A percentile compares a stretch with the other conserved stretches of the same genome.
Evolutionary conservation across 305 asterid species (phyloP).

Genomic region (Lippia alba): DNA sequence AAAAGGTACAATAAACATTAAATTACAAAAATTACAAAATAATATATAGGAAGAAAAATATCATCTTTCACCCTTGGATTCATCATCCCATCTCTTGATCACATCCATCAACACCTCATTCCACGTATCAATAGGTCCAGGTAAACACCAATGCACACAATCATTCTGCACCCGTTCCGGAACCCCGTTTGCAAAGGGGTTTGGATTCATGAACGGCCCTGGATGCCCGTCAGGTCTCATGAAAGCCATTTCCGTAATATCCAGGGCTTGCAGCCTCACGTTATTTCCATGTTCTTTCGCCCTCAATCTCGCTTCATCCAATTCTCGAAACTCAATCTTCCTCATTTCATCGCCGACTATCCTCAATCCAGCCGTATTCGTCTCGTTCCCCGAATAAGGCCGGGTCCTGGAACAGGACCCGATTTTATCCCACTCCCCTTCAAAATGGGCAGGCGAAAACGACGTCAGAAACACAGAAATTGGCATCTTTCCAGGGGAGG

Average conservation of each 20-base stretch:
- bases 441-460: conserved; percentile 81
- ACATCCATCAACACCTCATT: conserved; percentile 68
- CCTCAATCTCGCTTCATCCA: conserved; percentile 43
- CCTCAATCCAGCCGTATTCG: conserved; percentile 58
- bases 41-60: not conserved
- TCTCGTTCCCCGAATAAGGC: conserved; percentile 56
- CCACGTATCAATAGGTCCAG: conserved; percentile 91
- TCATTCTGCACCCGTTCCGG: conserved; percentile 66
- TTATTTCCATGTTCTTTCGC: conserved; percentile 28
- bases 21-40: not conserved
- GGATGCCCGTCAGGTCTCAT: conserved; percentile 89
- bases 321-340: conserved; percentile 47
- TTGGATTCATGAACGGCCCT: conserved; percentile 73
- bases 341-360: conserved; percentile 77
- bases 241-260: conserved; percentile 61
- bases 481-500: not conserved
- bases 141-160: conserved; percentile 93
- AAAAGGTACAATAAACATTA: not conserved
- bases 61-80: not conserved
- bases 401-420: conserved; percentile 70
- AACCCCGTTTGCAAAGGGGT: conserved; percentile 69
- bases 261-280: conserved; percentile 61
- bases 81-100: conserved; percentile 41
- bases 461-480: conserved; percentile 57
- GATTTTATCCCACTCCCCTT: conserved; percentile 83